These are phyloP conservation scores for Schoenoplectus tabernaemontani DNA, from an alignment of 202 grass and related monocot species.

Conservation along the genomic window DNA sequence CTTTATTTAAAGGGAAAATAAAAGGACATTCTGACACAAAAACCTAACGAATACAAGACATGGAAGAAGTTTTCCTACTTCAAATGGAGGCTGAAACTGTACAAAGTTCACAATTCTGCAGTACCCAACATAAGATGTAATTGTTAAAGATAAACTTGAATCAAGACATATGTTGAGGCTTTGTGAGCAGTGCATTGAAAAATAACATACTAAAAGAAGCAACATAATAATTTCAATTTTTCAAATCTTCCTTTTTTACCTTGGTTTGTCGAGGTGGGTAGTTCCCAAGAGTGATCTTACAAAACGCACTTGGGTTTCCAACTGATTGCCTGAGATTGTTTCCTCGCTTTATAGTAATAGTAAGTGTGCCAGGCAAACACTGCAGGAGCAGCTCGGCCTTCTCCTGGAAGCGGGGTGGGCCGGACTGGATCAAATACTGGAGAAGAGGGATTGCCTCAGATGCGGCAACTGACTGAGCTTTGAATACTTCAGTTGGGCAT, in stretches of 20 bases:
- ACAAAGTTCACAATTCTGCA: neutral
- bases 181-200: neutral
- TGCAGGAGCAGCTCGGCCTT: conserved; percentile 93
- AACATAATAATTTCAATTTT: neutral
- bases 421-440: conserved; percentile 98
- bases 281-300: conserved; percentile 98
- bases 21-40: neutral
- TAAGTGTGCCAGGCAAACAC: conserved; percentile 93
- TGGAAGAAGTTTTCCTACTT: neutral
- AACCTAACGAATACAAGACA: neutral
- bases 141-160: neutral
- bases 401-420: conserved; percentile 94
- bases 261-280: conserved; percentile 87
- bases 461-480: conserved; percentile 96
- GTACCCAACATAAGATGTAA: neutral
- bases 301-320: conserved; percentile 95
- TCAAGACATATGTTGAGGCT: neutral
- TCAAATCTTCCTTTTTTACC: conserved; percentile 37
- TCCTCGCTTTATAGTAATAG: conserved; percentile 89
- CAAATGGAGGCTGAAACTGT: neutral
- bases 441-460: conserved; percentile 96
- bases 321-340: conserved; percentile 94
- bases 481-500: conserved; percentile 94
- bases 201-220: neutral
- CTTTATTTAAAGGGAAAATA: neutral